A percentile compares a stretch with the other conserved stretches of the same genome.
phyloP scores from a whole-genome alignment of 202 grass and related monocot genomes.

The Saccharum hybrid region DNA sequence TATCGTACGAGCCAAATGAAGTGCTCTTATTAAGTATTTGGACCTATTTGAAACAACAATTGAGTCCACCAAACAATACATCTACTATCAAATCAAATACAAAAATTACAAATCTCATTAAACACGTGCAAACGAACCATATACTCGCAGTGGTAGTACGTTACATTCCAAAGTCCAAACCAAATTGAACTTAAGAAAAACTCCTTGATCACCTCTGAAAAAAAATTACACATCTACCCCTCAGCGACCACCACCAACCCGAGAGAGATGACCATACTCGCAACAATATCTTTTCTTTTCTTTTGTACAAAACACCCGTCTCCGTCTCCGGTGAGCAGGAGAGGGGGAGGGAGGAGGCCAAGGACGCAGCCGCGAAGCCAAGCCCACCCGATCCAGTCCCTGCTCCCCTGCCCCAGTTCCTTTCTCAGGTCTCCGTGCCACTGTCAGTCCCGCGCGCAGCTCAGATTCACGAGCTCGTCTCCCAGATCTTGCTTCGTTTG shows the following conservation, averaged over 20 bases:
- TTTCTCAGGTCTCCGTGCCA: slow-evolving; percentile 31
- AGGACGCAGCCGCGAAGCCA: slow-evolving; percentile 34
- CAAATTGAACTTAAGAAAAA: background rate
- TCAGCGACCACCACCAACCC: slow-evolving; percentile 42
- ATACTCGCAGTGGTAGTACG: too few relatives aligned
- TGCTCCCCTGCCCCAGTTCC: background rate
- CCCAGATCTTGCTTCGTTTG: slow-evolving; percentile 43
- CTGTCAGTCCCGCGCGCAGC: background rate
- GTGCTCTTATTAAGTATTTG: background rate
- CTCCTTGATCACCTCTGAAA: background rate
- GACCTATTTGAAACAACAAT: background rate
- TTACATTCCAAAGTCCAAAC: slow-evolving; percentile 7
- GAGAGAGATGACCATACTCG: slow-evolving; percentile 3
- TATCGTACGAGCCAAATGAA: background rate
- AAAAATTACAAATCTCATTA: background rate
- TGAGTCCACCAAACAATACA: background rate
- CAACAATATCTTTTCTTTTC: background rate
- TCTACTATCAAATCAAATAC: background rate
- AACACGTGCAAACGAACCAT: slow-evolving; percentile 16
- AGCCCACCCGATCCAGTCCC: slow-evolving; percentile 36
- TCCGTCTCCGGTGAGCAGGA: slow-evolving; percentile 45
- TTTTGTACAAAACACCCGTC: slow-evolving; percentile 42
- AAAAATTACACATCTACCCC: background rate
- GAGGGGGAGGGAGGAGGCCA: slow-evolving; percentile 11
- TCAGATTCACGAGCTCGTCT: slow-evolving; percentile 32